Evolutionary conservation across 805 yeast species (phyloP).

Genomic region (Candida bentonensis): DNA sequence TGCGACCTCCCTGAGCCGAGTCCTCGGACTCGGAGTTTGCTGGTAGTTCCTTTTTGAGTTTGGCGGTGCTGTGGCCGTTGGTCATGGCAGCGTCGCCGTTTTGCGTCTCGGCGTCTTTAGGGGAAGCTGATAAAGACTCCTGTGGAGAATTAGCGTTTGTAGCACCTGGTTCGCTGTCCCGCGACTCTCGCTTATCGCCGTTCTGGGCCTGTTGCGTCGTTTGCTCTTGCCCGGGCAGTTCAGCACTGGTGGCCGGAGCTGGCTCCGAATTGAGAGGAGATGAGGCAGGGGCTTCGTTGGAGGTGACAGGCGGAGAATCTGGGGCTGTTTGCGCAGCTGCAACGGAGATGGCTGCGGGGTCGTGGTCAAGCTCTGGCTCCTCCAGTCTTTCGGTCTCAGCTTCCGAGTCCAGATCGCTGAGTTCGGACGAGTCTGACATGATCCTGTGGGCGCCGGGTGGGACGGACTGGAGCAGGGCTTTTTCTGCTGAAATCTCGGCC

Average conservation of each 20-base stretch:
- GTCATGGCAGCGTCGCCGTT: conserved; percentile 11
- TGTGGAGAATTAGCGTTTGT: conserved; percentile 12
- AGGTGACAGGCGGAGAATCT: neutral
- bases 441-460: neutral
- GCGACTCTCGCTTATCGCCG: conserved; percentile 1
- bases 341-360: conserved; percentile 5
- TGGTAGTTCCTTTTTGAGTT: too few species aligned
- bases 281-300: neutral
- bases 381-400: conserved; percentile 89
- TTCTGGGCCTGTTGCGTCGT: too few species aligned
- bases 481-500: neutral
- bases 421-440: neutral
- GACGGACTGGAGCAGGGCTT: too few species aligned
- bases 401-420: conserved; percentile 38
- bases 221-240: conserved; percentile 4
- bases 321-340: conserved; percentile 3
- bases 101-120: conserved; percentile 15
- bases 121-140: conserved; percentile 15
- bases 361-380: conserved; percentile 28
- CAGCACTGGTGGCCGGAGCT: conserved; percentile 4
- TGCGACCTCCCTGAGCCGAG: neutral
- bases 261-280: neutral
- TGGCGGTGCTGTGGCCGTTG: conserved; percentile 11
- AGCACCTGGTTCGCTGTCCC: conserved; percentile 5
- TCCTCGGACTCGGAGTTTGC: neutral